These are phyloP conservation scores for Penicillium sp. DNA, from an alignment of 2,329 filamentous ascomycete species.

Conservation along the genomic window DNA sequence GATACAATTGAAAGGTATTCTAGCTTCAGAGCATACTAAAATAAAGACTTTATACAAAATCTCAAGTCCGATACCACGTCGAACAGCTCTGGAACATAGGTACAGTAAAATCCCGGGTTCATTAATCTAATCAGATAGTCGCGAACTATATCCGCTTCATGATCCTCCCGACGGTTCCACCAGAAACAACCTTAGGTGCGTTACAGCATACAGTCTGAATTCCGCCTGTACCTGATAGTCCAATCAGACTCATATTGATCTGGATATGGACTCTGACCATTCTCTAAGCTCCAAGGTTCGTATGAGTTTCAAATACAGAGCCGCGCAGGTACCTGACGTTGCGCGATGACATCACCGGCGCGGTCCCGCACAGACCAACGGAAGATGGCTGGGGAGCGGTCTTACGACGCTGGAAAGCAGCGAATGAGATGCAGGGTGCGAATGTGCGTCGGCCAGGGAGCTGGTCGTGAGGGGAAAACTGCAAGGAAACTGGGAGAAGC, in stretches of 20 bases:
- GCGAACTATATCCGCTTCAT: background rate
- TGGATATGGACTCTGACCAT: too few relatives aligned
- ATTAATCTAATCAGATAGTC: slow-evolving; percentile 12
- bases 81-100: too few relatives aligned
- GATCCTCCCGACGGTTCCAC: too few relatives aligned
- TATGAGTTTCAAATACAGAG: too few relatives aligned
- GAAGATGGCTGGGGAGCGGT: slow-evolving; percentile 14
- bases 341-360: slow-evolving; percentile 16
- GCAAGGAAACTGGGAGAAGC: slow-evolving; percentile 9
- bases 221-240: too few relatives aligned
- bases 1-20: too few relatives aligned
- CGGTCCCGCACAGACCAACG: slow-evolving; percentile 18
- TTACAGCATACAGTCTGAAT: too few relatives aligned
- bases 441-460: background rate
- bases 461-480: background rate
- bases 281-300: too few relatives aligned
- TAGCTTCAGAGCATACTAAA: too few relatives aligned
- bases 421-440: background rate
- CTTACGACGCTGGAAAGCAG: slow-evolving; percentile 16
- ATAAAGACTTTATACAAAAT: background rate
- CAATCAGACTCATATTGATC: too few relatives aligned
- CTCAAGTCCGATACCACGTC: background rate
- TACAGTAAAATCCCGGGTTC: background rate
- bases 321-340: background rate
- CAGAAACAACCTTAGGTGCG: too few relatives aligned